phyloP scores from a whole-genome alignment of 331 rosid genomes.

The Quercus lobata region DNA sequence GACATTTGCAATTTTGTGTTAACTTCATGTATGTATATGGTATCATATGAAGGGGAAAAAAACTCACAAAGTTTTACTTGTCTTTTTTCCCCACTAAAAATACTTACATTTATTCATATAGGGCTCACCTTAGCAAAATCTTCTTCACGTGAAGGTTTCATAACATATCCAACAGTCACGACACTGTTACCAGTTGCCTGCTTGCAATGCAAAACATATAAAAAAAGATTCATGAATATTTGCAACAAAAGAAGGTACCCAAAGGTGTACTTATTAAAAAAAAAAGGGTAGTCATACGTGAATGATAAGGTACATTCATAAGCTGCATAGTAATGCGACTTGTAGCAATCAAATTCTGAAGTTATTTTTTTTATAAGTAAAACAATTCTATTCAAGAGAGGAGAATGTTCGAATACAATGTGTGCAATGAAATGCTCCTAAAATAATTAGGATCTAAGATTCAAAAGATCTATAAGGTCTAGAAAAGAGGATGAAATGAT shows the following conservation, averaged over 20 bases:
- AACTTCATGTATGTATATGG: not conserved
- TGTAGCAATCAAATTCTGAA: not conserved
- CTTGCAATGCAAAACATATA: constrained; percentile 2
- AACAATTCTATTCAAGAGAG: too few relatives aligned
- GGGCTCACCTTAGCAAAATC: constrained; percentile 77
- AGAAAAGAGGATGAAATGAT: too few relatives aligned
- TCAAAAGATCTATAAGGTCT: too few relatives aligned
- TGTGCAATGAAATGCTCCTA: too few relatives aligned
- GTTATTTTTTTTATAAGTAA: not conserved
- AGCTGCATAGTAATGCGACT: not conserved
- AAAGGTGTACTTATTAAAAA: too few relatives aligned
- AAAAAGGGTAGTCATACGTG: too few relatives aligned
- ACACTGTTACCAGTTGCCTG: constrained; percentile 39
- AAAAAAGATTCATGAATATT: not conserved
- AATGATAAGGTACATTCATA: not conserved
- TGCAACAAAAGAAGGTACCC: not conserved
- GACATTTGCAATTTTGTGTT: not conserved
- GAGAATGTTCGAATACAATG: too few relatives aligned
- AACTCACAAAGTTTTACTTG: not conserved
- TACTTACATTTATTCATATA: not conserved
- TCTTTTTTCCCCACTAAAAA: not conserved
- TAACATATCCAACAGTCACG: constrained; percentile 58
- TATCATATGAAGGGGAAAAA: not conserved
- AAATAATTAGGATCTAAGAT: too few relatives aligned
- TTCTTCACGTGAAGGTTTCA: constrained; percentile 88